These are phyloP conservation scores for Leishmania amazonensis DNA, from an alignment of 208 protist species.

Conservation along the genomic window DNA sequence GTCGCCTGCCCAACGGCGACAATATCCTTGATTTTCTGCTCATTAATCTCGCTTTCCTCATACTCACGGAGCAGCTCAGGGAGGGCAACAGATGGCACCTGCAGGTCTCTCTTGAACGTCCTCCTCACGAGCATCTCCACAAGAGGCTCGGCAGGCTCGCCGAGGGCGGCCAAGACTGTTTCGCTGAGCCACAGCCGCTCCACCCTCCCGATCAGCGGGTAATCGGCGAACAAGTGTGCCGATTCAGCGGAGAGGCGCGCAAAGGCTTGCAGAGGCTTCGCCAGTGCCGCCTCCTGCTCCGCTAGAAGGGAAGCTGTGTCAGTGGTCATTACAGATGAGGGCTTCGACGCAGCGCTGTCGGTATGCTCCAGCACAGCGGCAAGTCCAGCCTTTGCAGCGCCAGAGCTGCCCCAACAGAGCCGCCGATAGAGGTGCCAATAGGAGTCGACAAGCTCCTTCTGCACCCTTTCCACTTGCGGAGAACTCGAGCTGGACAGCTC, in stretches of 20 bases:
- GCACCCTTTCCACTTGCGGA: slow-evolving; percentile 5
- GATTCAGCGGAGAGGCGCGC: slow-evolving; percentile 40
- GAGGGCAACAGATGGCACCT: slow-evolving; percentile 41
- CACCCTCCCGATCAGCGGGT: slow-evolving; percentile 41
- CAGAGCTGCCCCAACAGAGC: slow-evolving; percentile 16
- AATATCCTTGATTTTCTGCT: slow-evolving; percentile 49
- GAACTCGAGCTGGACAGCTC: background rate
- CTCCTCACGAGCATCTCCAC: slow-evolving; percentile 64
- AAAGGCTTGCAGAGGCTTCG: slow-evolving; percentile 42
- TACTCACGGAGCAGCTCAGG: slow-evolving; percentile 51
- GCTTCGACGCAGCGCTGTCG: background rate
- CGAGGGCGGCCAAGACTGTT: slow-evolving; percentile 23
- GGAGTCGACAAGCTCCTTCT: slow-evolving; percentile 3
- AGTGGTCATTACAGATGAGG: background rate
- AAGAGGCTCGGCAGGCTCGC: slow-evolving; percentile 9
- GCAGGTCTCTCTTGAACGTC: slow-evolving; percentile 70
- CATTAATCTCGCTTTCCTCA: slow-evolving; percentile 65
- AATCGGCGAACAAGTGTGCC: slow-evolving; percentile 51
- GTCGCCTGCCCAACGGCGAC: slow-evolving; percentile 26
- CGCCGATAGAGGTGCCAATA: slow-evolving; percentile 24
- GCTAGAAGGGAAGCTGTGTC: background rate
- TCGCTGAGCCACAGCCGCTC: slow-evolving; percentile 65
- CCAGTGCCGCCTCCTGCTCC: slow-evolving; percentile 4
- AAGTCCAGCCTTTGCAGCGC: slow-evolving; percentile 14
- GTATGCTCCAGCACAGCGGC: slow-evolving; percentile 14